phyloP scores from a whole-genome alignment of 768 basidiomycete species.

The Boletales sp. region DNA sequence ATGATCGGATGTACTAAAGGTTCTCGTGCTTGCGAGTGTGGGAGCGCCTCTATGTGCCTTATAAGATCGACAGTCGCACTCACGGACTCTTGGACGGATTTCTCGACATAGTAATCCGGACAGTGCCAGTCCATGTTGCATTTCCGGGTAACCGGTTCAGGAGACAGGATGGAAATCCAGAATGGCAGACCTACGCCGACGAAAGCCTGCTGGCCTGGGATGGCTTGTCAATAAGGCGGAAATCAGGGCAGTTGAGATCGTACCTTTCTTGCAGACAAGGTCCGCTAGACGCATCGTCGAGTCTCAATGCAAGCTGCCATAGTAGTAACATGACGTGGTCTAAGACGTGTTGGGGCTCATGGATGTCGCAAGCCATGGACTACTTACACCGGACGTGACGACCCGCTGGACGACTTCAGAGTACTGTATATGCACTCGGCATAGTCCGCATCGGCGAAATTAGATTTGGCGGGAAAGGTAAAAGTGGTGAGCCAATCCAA shows the following conservation, averaged over 20 bases:
- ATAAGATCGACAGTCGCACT: constrained; percentile 63
- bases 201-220: constrained; percentile 76
- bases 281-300: constrained; percentile 81
- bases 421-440: constrained; percentile 70
- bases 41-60: constrained; percentile 59
- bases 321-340: constrained; percentile 96
- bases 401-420: constrained; percentile 65
- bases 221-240: constrained; percentile 6
- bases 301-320: constrained; percentile 76
- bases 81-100: constrained; percentile 56
- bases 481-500: constrained; percentile 83
- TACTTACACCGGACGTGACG: constrained; percentile 71
- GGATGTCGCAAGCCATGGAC: neutral
- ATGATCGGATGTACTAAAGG: constrained; percentile 84
- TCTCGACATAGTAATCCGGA: constrained; percentile 68
- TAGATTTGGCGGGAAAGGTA: constrained; percentile 86
- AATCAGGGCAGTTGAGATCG: constrained; percentile 8
- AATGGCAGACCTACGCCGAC: constrained; percentile 60
- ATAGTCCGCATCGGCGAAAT: constrained; percentile 66
- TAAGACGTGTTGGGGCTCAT: constrained; percentile 6
- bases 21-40: constrained; percentile 33
- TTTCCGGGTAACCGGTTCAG: constrained; percentile 22
- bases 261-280: constrained; percentile 59
- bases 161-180: neutral
- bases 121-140: constrained; percentile 55